phyloP scores from a whole-genome alignment of 352 stramenopile genomes.

The Globisporangium nodosum region DNA sequence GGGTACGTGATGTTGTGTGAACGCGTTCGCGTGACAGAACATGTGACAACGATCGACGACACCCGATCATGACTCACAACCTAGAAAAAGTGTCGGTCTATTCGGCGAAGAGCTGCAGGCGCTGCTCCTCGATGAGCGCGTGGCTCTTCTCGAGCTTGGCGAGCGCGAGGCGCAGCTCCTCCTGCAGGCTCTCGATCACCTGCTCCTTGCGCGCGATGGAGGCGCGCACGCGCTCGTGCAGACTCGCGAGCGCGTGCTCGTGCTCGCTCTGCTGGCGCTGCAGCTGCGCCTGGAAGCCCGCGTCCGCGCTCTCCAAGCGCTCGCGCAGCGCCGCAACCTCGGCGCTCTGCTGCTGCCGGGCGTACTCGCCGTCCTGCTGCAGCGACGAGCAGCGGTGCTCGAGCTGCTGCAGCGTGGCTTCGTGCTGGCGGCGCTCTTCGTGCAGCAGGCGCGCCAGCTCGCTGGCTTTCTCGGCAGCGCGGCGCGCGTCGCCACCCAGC shows the following conservation, averaged over 20 bases:
- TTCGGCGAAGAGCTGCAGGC: constrained; percentile 56
- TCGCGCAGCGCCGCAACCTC: constrained; percentile 44
- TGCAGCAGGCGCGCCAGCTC: constrained; percentile 53
- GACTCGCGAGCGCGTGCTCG: constrained; percentile 44
- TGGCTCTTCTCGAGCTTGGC: constrained; percentile 73
- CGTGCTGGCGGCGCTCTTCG: constrained; percentile 53
- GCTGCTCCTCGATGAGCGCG: constrained; percentile 69
- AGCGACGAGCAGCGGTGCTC: constrained; percentile 38
- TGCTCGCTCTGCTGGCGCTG: constrained; percentile 43
- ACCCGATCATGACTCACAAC: too few species aligned
- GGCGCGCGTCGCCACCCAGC: constrained; percentile 31
- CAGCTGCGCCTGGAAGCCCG: constrained; percentile 32
- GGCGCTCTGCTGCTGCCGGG: constrained; percentile 33
- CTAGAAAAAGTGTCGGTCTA: constrained; percentile 3
- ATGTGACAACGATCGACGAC: too few species aligned
- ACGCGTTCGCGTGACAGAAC: too few species aligned
- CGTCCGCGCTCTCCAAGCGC: constrained; percentile 32
- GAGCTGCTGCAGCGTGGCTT: constrained; percentile 29
- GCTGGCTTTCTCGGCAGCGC: constrained; percentile 36
- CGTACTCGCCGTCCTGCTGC: constrained; percentile 34
- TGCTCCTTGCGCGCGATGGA: constrained; percentile 70
- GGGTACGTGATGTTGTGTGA: too few species aligned
- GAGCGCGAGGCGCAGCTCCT: constrained; percentile 65
- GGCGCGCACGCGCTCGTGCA: constrained; percentile 66
- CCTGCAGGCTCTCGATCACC: constrained; percentile 52